These are phyloP conservation scores for Diaporthe sp. DNA, from an alignment of 2,329 filamentous ascomycete genomes.

Conservation along the genomic window DNA sequence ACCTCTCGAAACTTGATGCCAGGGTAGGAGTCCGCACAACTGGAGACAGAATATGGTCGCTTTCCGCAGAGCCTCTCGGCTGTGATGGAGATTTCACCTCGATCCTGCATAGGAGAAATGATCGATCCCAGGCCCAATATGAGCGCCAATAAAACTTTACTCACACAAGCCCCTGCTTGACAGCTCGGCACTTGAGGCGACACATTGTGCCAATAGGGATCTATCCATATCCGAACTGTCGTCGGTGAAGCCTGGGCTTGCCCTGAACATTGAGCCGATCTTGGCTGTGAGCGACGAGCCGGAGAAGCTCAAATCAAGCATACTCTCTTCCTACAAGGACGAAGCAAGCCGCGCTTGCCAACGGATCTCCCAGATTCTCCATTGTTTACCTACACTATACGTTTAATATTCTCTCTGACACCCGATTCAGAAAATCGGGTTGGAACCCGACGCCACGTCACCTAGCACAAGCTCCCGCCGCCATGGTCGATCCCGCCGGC, in stretches of 20 bases:
- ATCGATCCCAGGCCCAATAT: neutral
- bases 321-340: neutral
- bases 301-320: neutral
- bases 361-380: neutral
- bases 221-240: neutral
- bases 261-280: neutral
- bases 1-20: neutral
- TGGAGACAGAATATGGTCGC: neutral
- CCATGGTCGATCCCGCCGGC: constrained; percentile 46
- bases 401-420: neutral
- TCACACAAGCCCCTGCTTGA: neutral
- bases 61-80: constrained; percentile 22
- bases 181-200: neutral
- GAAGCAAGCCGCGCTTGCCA: neutral
- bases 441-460: constrained; percentile 24
- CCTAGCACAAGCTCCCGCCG: constrained; percentile 28
- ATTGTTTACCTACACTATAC: neutral
- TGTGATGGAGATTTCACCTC: constrained; percentile 14
- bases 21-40: neutral
- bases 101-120: constrained; percentile 29
- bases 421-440: neutral
- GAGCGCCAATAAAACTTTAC: constrained; percentile 1
- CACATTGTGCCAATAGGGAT: neutral
- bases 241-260: neutral
- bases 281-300: neutral